Base-by-base conservation (phyloP, 352 stramenopile species). In the Blastocystis sp. region DNA sequence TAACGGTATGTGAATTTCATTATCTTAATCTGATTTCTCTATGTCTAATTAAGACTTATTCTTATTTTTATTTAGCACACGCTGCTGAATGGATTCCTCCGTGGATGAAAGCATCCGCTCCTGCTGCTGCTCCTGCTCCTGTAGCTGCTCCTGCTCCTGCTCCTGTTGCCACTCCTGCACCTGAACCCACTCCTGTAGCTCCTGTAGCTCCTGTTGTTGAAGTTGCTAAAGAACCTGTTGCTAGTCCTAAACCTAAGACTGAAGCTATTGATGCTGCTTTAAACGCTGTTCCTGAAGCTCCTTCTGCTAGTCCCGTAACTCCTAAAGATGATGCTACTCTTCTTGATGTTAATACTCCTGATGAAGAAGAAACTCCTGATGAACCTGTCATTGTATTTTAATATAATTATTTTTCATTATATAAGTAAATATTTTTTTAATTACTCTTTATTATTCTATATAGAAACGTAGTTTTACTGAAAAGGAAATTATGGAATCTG, bases 401-500 rank as follows among this genome's bases (percentile, higher is more conserved):
- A n/a, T n/a, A n/a, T n/a, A n/a, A n/a, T n/a, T n/a, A n/a, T n/a
- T n/a, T n/a, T n/a, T n/a, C n/a, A n/a, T n/a, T n/a, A n/a, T n/a
- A 62, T 16, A 10, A 27, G 30, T 13, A 46, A 19, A 37, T 42
- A n/a, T 48, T 28, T 19, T 21, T 42, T 52, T 27, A 36, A 19
- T 6, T 7, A 5, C 25, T 18, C 9, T 4, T 48, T 13, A 2
- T 10, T 19, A 6, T 0, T 6, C 27, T 11, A 43, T n/a, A 23
- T 23, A 27, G 4, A 62, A 27, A 1, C n/a, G 16, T 62, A 62
- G 52, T 11, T 62, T 42, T 23, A 34, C 52, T 6, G 18, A 54
- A 13, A 42, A 62, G 4, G 75, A 83, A 43, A 71, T 83, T 23
- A 70, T 73, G 9, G 79, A 30, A 2, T 32, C 94, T 62, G 82